A percentile compares a stretch with the other conserved stretches of the same genome.
Conservation (phyloP, 768 basidiomycete species). For the Leccinum rimulosum region DNA sequence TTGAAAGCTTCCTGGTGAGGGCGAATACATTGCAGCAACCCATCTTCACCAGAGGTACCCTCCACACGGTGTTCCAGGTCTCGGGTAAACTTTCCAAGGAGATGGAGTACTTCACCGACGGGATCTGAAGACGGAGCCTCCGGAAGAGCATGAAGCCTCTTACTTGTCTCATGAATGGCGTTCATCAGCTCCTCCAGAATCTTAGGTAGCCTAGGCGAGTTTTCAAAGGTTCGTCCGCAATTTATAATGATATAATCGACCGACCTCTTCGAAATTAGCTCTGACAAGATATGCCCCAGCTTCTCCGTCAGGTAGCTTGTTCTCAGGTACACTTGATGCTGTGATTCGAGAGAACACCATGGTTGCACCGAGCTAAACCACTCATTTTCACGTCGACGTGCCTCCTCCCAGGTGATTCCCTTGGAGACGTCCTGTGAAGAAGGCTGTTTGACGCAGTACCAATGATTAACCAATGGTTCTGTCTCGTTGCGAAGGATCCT, state of each 20-base stretch:
- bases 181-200: slow-evolving; percentile 57
- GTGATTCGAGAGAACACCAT: slow-evolving; percentile 53
- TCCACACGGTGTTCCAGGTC: slow-evolving; percentile 48
- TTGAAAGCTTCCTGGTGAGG: slow-evolving; percentile 49
- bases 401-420: slow-evolving; percentile 53
- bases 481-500: slow-evolving; percentile 53
- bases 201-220: slow-evolving; percentile 50
- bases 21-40: slow-evolving; percentile 55
- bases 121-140: slow-evolving; percentile 55
- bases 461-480: slow-evolving; percentile 27
- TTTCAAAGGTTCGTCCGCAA: not conserved
- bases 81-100: slow-evolving; percentile 46
- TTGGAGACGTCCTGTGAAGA: slow-evolving; percentile 22
- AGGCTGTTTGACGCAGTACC: slow-evolving; percentile 44
- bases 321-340: slow-evolving; percentile 51
- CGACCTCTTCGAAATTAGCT: slow-evolving; percentile 60
- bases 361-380: slow-evolving; percentile 55
- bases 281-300: slow-evolving; percentile 59
- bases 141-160: slow-evolving; percentile 37
- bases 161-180: slow-evolving; percentile 40
- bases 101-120: slow-evolving; percentile 49
- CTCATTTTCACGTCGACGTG: slow-evolving; percentile 51
- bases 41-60: slow-evolving; percentile 51
- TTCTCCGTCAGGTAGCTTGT: slow-evolving; percentile 57
- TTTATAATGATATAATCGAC: slow-evolving; percentile 3